Evolutionary conservation across 2,329 filamentous ascomycete genomes (phyloP), one percentile per base, ranked within the genome.

Genomic region (Scopulariopsis brevicaulis): DNA sequence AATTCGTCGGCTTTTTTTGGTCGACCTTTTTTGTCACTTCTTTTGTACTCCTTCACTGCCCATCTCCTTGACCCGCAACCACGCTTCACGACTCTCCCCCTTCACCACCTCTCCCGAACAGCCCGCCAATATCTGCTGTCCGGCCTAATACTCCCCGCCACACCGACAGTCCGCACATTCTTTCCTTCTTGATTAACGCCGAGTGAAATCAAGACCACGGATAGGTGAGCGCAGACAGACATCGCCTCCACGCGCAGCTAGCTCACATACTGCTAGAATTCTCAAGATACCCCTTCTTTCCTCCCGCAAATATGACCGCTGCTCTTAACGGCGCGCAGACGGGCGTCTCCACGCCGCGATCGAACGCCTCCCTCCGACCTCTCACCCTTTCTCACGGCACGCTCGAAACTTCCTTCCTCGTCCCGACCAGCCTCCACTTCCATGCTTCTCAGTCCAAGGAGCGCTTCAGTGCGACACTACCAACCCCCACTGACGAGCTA

Each of bases 381-480:
- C 84, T 99, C 69, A 90, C 89, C 67, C 82, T 99, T 69, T 82
- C 85, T 64, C 94, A 99, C 74, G 94, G 95, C 71, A 90, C 90
- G 58, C 91, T 99, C 75, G 94, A 99, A 73, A 90, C 95, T 68
- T 93, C 90, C 57, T 94, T 99, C 72, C 86, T 96, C 68, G 89
- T 99, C 70, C 93, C 94, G 60, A 97, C 94, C 65, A 89, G 86
- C 68, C 84, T 96, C 63, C 94, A 99, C 76, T 99, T 95, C 79
- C 92, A 94, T 73, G 94, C 94, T 66, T 88, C 91, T 61, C 90
- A 96, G 77, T 81, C 97, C 69, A 95, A 93, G 79, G 92, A 96
- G 66, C 83, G 85, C 64, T 99, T 99, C 76, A 82, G 85, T 63
- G 81, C 89, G 54, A 90, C 86, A 63, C 82, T 99, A 65, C 95